These are phyloP conservation scores for Lecanicillium sp. DNA, from an alignment of 2,329 filamentous ascomycete species.

Conservation along the genomic window DNA sequence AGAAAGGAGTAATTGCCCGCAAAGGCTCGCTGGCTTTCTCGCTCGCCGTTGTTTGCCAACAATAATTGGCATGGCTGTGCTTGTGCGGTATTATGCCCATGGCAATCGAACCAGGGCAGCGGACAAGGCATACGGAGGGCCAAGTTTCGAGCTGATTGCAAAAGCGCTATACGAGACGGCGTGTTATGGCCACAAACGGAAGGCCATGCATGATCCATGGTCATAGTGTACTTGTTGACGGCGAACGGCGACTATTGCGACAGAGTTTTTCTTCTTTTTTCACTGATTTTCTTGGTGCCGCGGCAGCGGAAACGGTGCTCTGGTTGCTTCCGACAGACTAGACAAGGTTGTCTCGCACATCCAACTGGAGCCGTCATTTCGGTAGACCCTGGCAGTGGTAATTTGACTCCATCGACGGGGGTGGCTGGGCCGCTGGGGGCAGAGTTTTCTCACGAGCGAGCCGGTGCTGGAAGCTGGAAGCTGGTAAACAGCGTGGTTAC, in stretches of 20 bases:
- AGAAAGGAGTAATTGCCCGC: neutral
- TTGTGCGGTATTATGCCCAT: neutral
- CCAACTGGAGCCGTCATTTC: constrained; percentile 11
- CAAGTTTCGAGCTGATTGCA: constrained; percentile 9
- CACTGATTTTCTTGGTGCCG: neutral
- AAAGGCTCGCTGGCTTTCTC: too few relatives aligned
- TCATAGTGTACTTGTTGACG: neutral
- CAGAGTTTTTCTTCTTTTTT: constrained; percentile 5
- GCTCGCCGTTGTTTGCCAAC: neutral
- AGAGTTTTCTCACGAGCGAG: too few relatives aligned
- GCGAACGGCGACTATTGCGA: neutral
- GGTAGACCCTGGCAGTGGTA: constrained; percentile 11
- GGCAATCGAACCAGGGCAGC: neutral
- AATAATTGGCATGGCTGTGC: neutral
- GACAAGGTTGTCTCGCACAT: constrained; percentile 9
- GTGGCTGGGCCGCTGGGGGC: too few relatives aligned
- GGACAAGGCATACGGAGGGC: too few relatives aligned
- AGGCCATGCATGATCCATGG: constrained; percentile 6
- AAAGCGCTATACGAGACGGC: neutral
- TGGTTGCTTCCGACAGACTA: constrained; percentile 4
- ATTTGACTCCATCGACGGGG: constrained; percentile 11
- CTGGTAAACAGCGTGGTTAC: too few relatives aligned
- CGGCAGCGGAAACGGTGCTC: neutral
- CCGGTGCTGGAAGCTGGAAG: too few relatives aligned
- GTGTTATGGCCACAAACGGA: constrained; percentile 1